phyloP scores from a whole-genome alignment of 1,284 basidiomycete genomes.

The Somion occarium region DNA sequence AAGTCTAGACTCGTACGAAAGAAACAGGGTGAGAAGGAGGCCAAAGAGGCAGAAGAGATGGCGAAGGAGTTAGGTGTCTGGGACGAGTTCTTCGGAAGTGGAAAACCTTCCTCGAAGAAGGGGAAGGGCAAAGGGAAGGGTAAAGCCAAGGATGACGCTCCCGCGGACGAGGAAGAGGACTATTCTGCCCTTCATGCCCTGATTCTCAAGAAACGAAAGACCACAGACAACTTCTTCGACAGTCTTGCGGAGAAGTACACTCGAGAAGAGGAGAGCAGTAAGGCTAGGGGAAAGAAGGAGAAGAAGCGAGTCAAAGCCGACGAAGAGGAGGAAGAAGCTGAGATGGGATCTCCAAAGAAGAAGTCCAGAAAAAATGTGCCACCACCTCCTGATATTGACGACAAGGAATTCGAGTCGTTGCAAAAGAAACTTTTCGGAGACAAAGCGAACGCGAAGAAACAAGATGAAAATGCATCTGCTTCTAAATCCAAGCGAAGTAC shows the following conservation, averaged over 20 bases:
- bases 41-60: conserved; percentile 77
- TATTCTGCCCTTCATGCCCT: conserved; percentile 75
- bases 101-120: conserved; percentile 63
- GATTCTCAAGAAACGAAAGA: conserved; percentile 75
- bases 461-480: conserved; percentile 14
- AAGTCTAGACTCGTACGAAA: conserved; percentile 70
- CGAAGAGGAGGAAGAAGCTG: conserved; percentile 34
- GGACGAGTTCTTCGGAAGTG: conserved; percentile 91
- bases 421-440: conserved; percentile 56
- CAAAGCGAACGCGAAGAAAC: conserved; percentile 31
- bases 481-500: conserved; percentile 10
- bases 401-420: conserved; percentile 62
- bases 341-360: conserved; percentile 40
- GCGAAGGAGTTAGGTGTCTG: conserved; percentile 90
- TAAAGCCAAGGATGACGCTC: conserved; percentile 27
- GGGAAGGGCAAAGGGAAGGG: conserved; percentile 53
- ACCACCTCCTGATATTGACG: conserved; percentile 55
- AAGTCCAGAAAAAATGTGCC: conserved; percentile 42
- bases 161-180: conserved; percentile 53
- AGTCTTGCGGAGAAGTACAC: conserved; percentile 81
- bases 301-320: conserved; percentile 34
- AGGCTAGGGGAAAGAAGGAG: conserved; percentile 49
- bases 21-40: conserved; percentile 76
- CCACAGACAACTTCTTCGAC: conserved; percentile 70
- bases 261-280: conserved; percentile 34